Base-by-base conservation (phyloP, 495 filamentous ascomycete species). In the Letharia columbiana region DNA sequence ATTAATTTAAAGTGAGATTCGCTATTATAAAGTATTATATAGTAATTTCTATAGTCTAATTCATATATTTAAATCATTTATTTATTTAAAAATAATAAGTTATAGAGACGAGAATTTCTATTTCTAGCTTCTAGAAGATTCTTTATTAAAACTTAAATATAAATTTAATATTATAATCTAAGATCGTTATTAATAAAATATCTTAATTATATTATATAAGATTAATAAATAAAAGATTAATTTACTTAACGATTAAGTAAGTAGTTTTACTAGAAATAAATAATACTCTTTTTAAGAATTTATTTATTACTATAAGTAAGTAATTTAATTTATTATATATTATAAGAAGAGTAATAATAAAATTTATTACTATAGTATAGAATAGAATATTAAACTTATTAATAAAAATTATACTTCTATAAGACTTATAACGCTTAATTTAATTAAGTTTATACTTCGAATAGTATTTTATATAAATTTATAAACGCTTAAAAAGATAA, bases 61-160 rank as follows among this genome's bases (percentile, higher is more conserved):
- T 28, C 31, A 3, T n/a, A 62, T 3, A 8, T 3, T 12, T n/a
- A n/a, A 39, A 49, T 49, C 3, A 39, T 49, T 17, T 63, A 49
- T 39, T 35, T 62, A 66, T 50, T 31, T 61, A 54, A 62, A 56
- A n/a, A n/a, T n/a, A n/a, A n/a, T n/a, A n/a, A n/a, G n/a, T n/a
- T n/a, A n/a, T n/a, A n/a, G n/a, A n/a, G n/a, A n/a, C n/a, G n/a
- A n/a, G n/a, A n/a, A n/a, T n/a, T n/a, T n/a, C n/a, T n/a, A n/a
- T n/a, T n/a, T n/a, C n/a, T n/a, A n/a, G n/a, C n/a, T n/a, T n/a
- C n/a, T n/a, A n/a, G n/a, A n/a, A n/a, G n/a, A n/a, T n/a, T n/a
- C n/a, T n/a, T n/a, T n/a, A n/a, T n/a, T n/a, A n/a, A n/a, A n/a
- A n/a, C n/a, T n/a, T n/a, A n/a, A n/a, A n/a, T n/a, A n/a, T n/a